A percentile compares a stretch with the other conserved stretches of the same genome.
These are phyloP conservation scores for Solanum verrucosum DNA, from an alignment of 257 asterid genomes.

Conservation along the genomic window DNA sequence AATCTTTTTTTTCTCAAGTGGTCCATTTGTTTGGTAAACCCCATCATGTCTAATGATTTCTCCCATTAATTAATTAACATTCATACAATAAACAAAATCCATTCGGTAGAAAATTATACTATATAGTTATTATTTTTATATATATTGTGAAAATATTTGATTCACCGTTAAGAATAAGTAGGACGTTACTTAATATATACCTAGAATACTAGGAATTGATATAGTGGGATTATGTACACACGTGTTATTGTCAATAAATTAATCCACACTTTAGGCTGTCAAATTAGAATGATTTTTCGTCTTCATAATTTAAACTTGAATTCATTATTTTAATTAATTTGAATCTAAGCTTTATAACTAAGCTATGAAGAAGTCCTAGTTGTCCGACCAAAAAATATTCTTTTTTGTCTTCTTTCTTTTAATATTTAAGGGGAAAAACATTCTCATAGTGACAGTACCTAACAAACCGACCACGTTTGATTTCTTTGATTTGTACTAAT, in stretches of 20 bases:
- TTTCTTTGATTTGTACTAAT: not conserved
- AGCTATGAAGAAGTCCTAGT: not conserved
- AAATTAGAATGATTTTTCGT: not conserved
- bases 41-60: not conserved
- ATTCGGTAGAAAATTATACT: not conserved
- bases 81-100: not conserved
- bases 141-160: not conserved
- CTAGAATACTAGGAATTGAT: not conserved
- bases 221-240: not conserved
- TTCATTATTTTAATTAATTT: not conserved
- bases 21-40: not conserved
- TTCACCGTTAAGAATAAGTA: not conserved
- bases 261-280: not conserved
- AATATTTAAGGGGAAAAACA: not conserved
- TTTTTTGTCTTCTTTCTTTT: constrained; percentile 12
- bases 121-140: not conserved
- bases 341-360: not conserved
- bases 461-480: constrained; percentile 22
- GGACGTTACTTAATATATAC: not conserved
- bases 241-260: not conserved
- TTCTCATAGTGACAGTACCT: constrained; percentile 22
- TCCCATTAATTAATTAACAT: not conserved
- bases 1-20: not conserved
- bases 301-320: not conserved
- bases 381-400: constrained; percentile 44